Conservation (phyloP, 148 eudicot species). For the Limonium bicolor region DNA sequence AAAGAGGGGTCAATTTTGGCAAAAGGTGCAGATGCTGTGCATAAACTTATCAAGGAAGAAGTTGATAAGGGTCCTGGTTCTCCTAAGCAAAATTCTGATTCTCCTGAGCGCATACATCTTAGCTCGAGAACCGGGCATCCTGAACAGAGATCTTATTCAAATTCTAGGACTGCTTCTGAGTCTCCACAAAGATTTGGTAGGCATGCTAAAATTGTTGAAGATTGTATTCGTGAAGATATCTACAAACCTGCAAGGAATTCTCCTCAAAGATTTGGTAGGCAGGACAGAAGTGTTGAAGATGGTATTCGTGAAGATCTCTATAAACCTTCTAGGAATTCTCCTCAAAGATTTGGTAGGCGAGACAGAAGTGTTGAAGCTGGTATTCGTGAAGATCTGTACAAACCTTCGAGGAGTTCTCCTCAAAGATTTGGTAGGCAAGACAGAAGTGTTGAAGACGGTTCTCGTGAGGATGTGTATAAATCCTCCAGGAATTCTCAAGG, state of each 20-base stretch:
- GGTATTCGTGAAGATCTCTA: slow-evolving; percentile 70
- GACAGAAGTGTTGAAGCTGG: slow-evolving; percentile 69
- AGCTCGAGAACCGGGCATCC: slow-evolving; percentile 50
- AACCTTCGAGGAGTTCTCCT: slow-evolving; percentile 63
- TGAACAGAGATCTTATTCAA: slow-evolving; percentile 64
- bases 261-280: slow-evolving; percentile 66
- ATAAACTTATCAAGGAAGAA: slow-evolving; percentile 62
- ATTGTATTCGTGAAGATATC: slow-evolving; percentile 67
- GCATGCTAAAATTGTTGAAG: slow-evolving; percentile 70
- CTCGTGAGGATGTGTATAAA: slow-evolving; percentile 71
- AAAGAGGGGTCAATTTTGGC: slow-evolving; percentile 74
- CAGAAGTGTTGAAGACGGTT: slow-evolving; percentile 58
- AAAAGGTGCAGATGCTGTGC: slow-evolving; percentile 96
- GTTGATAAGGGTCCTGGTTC: slow-evolving; percentile 48
- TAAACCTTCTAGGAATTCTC: slow-evolving; percentile 62
- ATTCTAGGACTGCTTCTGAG: slow-evolving; percentile 52
- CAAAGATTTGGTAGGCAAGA: slow-evolving; percentile 83
- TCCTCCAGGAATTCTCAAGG: slow-evolving; percentile 79
- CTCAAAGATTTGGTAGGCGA: slow-evolving; percentile 76
- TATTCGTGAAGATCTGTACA: slow-evolving; percentile 70
- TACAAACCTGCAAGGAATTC: slow-evolving; percentile 61
- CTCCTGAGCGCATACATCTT: slow-evolving; percentile 49
- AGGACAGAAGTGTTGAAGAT: slow-evolving; percentile 68
- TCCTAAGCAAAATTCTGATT: slow-evolving; percentile 39
- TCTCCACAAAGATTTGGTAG: slow-evolving; percentile 46